Evolutionary conservation across 768 basidiomycete species (phyloP), one percentile per base, ranked within the genome.

Genomic region (Lactarius pseudohatsudake): DNA sequence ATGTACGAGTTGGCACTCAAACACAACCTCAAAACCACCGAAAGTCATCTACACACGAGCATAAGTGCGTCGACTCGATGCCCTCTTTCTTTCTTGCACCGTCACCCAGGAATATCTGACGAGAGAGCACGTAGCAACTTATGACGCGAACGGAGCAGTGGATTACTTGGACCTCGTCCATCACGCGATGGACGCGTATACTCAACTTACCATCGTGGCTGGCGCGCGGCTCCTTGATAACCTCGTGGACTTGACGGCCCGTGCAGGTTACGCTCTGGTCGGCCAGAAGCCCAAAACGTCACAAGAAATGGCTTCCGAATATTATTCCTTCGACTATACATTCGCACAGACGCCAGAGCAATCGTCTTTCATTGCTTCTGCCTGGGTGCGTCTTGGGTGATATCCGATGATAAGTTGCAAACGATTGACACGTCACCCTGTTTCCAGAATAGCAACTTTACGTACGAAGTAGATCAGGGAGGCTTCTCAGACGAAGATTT

Each of bases 271-370:
- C 68, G 75, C 79, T 6, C 67, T 86, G 8, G 72, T 79, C 57
- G 81, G 81, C n/a, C 75, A 75, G n/a, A 84, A 79, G 66, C 77
- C 82, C 0, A 72, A 70, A 63, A 80, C 79, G 9, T 75, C 79
- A 2, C 81, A 82, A 63, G 81, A 81, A 18, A 74, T 73, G 54
- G 86, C 78, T n/a, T 77, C 82, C 10, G 85, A 87, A 72, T 88
- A 87, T 70, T 85, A 78, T 66, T 75, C 81, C 66, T 81, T 84
- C 60, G 75, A 81, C 70, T 80, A 69, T 65, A 82, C 85, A 71
- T 82, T 80, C 69, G 83, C 79, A 26, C 82, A 87, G 73, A 81
- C 82, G 1, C 86, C 87, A 1, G 84, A 85, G 22, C 78, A 84
- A 72, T 81, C 80, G 0, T 86, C 85, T 0, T 79, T 79, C 75